Base-by-base conservation (phyloP, 352 stramenopile genomes). In the Poterioochromonas sp. region DNA sequence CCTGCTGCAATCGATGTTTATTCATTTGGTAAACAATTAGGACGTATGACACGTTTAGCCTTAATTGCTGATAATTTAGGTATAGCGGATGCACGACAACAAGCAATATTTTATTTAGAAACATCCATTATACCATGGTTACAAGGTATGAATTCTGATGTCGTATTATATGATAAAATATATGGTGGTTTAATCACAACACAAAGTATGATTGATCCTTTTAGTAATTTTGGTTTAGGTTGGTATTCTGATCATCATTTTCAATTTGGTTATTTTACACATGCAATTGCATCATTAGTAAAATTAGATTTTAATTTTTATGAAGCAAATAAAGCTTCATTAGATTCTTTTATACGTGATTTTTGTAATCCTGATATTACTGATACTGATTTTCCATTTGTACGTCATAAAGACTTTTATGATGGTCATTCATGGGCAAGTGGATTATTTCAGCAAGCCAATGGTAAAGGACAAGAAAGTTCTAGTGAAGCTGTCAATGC, bases 391-490 rank as follows among this genome's bases (percentile, higher is more conserved):
- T 97, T 90, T 70, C 91, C 92, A 20, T 87, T 94, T 63, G 88
- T 92, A n/a, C 87, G 94, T 37, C 92, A 97, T 82, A 97, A 97
- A 80, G 96, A 94, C 74, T 97, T 92, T 90, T 98, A 96, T 83
- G 93, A 98, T 79, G 90, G 92, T 62, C 93, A 98, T 81, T 97
- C 91, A 65, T 98, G 94, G 85, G 93, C 94, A 11, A 96, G 90
- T 78, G 94, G 94, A 37, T 83, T 98, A 37, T 98, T 98, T 84
- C 86, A 87, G 68, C 88, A 97, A 79, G 91, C 91, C 54, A 90
- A 96, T 77, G 94, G 93, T 76, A 98, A 98, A 85, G 92, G 53
- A n/a, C 62, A 71, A 39, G 53, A 78, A 26, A 69, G 35, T 37
- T 78, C 53, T 12, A 69, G 34, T 53, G 71, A 78, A 29, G 93